Base-by-base conservation (phyloP, 2,329 filamentous ascomycete genomes). In the Diaporthe ilicicola region DNA sequence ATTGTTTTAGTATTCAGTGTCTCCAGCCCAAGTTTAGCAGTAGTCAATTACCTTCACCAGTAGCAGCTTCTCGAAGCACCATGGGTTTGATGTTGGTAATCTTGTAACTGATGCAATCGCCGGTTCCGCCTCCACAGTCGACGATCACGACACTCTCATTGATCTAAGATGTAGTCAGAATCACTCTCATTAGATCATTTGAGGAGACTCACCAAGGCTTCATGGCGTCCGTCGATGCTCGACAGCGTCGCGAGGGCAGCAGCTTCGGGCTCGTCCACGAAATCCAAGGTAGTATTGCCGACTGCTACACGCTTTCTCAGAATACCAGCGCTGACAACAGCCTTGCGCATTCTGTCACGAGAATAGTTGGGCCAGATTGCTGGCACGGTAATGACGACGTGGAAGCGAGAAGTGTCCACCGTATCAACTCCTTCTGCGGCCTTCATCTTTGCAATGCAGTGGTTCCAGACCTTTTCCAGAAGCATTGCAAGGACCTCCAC, bases 341-440 rank as follows among this genome's bases (percentile, higher is more conserved):
- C 84, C 0, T 78, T 56, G 0, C 75, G 72, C 84, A 86, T 85
- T 0, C 77, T 70, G 0, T 70, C 27, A 1, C 79, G 78, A 1
- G 81, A 81, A 67, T 83, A 83, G 0, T 78, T 74, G 0, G 82
- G 81, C 84, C 84, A 86, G 10, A 86, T 85, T 0, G 84, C 84
- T 0, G 84, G 84, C 0, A 86, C 46, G 0, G 84, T 86, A 1
- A 84, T 73, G 1, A 85, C 78, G 3, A 86, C 74, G 15, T 82
- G 77, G 13, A 85, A 77, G 0, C 42, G 74, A 7, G 75, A 73
- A 10, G 70, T 65, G 0, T 76, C 71, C 0, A 81, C 34, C 0
- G 79, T 70, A 0, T 71, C 56, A 0, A 70, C n/a, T 0, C 80
- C 79, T 4, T 76, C 55, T 0, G 76, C 73, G 27, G 71, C 59